Evolutionary conservation across 805 yeast species (phyloP).

Genomic region (Hanseniaspora mollemarum): DNA sequence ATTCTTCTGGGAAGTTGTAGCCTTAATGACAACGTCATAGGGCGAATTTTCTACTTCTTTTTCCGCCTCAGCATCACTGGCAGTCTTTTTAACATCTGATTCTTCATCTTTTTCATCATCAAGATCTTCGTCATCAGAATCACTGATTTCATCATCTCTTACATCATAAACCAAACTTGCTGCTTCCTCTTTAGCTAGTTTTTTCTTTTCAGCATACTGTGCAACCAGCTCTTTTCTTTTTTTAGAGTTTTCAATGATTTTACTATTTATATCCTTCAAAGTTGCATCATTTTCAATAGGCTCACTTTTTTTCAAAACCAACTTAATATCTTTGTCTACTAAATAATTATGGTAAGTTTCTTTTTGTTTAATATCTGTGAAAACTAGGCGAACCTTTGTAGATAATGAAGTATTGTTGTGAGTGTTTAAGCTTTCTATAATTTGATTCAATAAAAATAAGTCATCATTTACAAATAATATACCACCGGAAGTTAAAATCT

Average conservation of each 20-base stretch:
- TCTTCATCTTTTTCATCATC: slow-evolving; percentile 27
- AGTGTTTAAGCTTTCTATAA: background rate
- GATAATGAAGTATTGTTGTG: background rate
- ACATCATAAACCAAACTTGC: slow-evolving; percentile 20
- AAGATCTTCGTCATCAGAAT: slow-evolving; percentile 20
- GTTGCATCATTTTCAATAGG: background rate
- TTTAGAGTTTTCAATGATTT: slow-evolving; percentile 18
- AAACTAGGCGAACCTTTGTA: background rate
- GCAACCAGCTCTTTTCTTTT: slow-evolving; percentile 20
- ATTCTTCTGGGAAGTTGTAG: slow-evolving; percentile 29
- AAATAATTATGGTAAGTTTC: background rate
- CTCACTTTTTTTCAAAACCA: background rate
- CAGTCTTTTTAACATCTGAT: slow-evolving; percentile 18
- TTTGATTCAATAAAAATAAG: slow-evolving; percentile 9
- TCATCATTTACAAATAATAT: slow-evolving; percentile 14
- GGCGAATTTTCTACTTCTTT: slow-evolving; percentile 19
- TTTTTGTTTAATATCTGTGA: slow-evolving; percentile 7
- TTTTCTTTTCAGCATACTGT: slow-evolving; percentile 22
- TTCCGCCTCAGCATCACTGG: slow-evolving; percentile 25
- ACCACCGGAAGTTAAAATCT: slow-evolving; percentile 24
- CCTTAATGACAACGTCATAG: slow-evolving; percentile 23
- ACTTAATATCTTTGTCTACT: background rate
- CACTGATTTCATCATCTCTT: slow-evolving; percentile 25
- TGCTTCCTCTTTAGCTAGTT: slow-evolving; percentile 14
- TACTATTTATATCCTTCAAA: slow-evolving; percentile 15